These are phyloP conservation scores for Huntiella moniliformis DNA, from an alignment of 2,329 filamentous ascomycete species.

Conservation along the genomic window DNA sequence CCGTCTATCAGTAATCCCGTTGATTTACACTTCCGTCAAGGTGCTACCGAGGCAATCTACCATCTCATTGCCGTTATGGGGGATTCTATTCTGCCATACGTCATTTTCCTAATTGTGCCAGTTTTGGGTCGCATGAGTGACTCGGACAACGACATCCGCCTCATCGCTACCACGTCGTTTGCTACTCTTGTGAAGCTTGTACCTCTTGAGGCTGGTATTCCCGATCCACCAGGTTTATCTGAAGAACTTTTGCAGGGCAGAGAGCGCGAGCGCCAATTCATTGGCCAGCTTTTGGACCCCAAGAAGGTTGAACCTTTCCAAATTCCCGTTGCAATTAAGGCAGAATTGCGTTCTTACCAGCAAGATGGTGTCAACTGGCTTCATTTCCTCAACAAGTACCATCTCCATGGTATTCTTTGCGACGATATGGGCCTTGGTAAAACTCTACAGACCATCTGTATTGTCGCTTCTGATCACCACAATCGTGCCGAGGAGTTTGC, in stretches of 20 bases:
- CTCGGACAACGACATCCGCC: conserved; percentile 83
- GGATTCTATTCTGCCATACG: conserved; percentile 84
- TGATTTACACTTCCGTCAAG: conserved; percentile 77
- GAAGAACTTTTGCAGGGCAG: conserved; percentile 73
- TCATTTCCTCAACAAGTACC: conserved; percentile 92
- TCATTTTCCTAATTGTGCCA: conserved; percentile 96
- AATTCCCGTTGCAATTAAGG: conserved; percentile 93
- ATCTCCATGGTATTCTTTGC: conserved; percentile 92
- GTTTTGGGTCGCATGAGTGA: conserved; percentile 97
- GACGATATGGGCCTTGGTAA: conserved; percentile 99
- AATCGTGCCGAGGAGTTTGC: conserved; percentile 77
- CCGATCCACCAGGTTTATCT: conserved; percentile 84
- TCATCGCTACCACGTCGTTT: conserved; percentile 91
- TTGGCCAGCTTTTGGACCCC: conserved; percentile 84
- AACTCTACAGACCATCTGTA: conserved; percentile 91
- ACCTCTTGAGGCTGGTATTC: conserved; percentile 89
- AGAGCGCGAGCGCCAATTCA: conserved; percentile 89
- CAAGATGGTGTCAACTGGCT: conserved; percentile 99
- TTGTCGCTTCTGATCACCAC: conserved; percentile 94
- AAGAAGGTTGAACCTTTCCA: conserved; percentile 91
- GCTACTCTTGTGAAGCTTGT: conserved; percentile 94
- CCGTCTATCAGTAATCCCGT: conserved; percentile 81
- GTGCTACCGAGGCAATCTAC: conserved; percentile 86
- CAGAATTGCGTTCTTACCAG: conserved; percentile 87
- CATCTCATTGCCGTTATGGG: conserved; percentile 98